These are phyloP conservation scores for Volvariella volvacea DNA, from an alignment of 1,284 basidiomycete species.

Conservation along the genomic window DNA sequence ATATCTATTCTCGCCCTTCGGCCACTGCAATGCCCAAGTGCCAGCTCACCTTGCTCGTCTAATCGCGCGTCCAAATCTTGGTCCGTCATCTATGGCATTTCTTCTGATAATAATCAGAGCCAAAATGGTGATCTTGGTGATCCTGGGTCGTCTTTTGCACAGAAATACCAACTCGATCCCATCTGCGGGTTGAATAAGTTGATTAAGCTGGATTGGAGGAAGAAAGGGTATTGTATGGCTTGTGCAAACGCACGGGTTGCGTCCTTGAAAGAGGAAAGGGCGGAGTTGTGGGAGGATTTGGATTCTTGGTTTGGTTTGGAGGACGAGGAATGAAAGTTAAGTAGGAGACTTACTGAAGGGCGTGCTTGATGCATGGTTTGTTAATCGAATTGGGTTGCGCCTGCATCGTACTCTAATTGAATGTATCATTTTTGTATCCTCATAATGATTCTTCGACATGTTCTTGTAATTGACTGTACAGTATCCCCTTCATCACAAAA, in stretches of 20 bases:
- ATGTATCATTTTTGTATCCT: too few relatives aligned
- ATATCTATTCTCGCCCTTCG: constrained; percentile 14
- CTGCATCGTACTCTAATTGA: too few relatives aligned
- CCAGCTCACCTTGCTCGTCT: constrained; percentile 16
- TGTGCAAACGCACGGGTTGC: constrained; percentile 17
- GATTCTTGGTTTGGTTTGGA: constrained; percentile 13
- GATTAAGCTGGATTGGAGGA: constrained; percentile 20
- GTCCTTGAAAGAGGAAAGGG: constrained; percentile 7
- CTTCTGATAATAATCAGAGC: constrained; percentile 10
- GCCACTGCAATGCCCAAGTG: constrained; percentile 22
- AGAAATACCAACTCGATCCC: constrained; percentile 22
- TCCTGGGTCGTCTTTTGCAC: constrained; percentile 17
- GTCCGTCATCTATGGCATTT: too few relatives aligned
- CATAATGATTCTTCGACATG: too few relatives aligned
- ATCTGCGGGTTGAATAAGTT: constrained; percentile 24
- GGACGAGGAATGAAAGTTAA: too few relatives aligned
- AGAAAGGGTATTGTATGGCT: constrained; percentile 21
- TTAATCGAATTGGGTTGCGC: too few relatives aligned
- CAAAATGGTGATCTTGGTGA: constrained; percentile 7
- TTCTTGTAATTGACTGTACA: too few relatives aligned
- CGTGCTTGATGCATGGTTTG: too few relatives aligned
- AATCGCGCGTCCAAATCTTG: constrained; percentile 31
- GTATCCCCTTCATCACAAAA: too few relatives aligned
- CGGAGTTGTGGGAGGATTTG: constrained; percentile 13
- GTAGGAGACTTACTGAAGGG: too few relatives aligned